Percentiles rank a stretch among this genome's conserved stretches.
phyloP scores from a whole-genome alignment of 1,284 basidiomycete species.

The Apiotrichum laibachii region DNA sequence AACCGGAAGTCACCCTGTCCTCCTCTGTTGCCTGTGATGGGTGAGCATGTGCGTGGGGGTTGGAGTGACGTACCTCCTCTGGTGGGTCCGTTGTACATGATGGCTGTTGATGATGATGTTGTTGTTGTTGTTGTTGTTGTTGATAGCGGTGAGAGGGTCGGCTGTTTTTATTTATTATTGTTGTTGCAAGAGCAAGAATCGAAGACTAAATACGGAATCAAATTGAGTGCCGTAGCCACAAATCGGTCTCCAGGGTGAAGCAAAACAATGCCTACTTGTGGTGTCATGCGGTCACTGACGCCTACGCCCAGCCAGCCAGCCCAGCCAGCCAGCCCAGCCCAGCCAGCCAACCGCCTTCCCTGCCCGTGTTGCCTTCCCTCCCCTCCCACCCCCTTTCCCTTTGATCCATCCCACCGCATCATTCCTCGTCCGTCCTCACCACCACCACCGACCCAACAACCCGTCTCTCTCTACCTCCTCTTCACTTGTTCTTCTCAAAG shows the following conservation, averaged over 20 bases:
- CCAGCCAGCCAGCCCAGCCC: too few relatives aligned
- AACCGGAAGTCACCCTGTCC: constrained; percentile 74
- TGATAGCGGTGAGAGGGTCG: neutral
- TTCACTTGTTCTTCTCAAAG: neutral
- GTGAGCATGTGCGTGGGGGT: neutral
- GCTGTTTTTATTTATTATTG: neutral
- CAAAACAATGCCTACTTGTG: too few relatives aligned
- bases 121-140: constrained; percentile 7
- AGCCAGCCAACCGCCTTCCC: too few relatives aligned
- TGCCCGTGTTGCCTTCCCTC: too few relatives aligned
- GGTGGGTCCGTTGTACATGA: constrained; percentile 46
- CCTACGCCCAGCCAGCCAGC: too few relatives aligned
- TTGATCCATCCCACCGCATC: neutral
- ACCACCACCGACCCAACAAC: neutral
- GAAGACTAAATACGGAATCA: too few relatives aligned
- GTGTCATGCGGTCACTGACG: too few relatives aligned
- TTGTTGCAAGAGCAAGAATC: too few relatives aligned
- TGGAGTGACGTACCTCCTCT: constrained; percentile 35
- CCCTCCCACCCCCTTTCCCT: too few relatives aligned
- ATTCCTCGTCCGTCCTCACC: neutral
- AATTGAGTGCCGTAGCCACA: too few relatives aligned
- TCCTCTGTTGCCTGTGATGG: constrained; percentile 65
- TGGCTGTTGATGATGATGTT: constrained; percentile 21
- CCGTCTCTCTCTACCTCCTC: constrained; percentile 1
- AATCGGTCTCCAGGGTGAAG: too few relatives aligned